These are phyloP conservation scores for Chalciporus sphaerocephalus DNA, from an alignment of 768 basidiomycete genomes.

Conservation along the genomic window DNA sequence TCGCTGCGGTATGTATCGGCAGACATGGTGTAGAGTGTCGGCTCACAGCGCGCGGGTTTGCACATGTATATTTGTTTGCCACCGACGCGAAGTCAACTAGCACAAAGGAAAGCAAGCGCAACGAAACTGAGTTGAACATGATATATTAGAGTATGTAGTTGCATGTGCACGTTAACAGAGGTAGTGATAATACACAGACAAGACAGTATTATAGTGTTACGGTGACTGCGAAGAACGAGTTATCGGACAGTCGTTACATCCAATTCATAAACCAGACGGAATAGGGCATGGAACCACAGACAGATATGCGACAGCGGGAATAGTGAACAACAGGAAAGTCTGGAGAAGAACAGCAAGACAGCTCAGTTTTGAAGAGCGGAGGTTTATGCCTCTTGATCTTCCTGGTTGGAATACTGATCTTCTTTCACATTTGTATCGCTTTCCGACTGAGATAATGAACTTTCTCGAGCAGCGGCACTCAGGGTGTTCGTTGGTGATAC, in stretches of 20 bases:
- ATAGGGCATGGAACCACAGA: conserved; percentile 16
- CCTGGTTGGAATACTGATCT: conserved; percentile 10
- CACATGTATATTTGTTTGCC: conserved; percentile 5
- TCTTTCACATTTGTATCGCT: conserved; percentile 18
- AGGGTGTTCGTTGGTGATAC: conserved; percentile 71
- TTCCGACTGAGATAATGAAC: conserved; percentile 34
- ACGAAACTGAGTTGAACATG: background rate
- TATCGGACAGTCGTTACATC: conserved; percentile 15
- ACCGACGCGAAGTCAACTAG: conserved; percentile 13
- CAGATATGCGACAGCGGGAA: conserved; percentile 25
- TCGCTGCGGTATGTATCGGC: conserved; percentile 17
- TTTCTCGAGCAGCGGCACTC: conserved; percentile 65
- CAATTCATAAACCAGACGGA: conserved; percentile 7
- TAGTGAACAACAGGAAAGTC: conserved; percentile 12
- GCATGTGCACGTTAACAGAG: conserved; percentile 21
- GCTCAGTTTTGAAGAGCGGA: conserved; percentile 1
- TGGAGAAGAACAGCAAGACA: conserved; percentile 4
- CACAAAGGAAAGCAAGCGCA: background rate
- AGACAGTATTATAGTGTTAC: conserved; percentile 21
- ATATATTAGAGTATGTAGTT: conserved; percentile 22
- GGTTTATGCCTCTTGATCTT: conserved; percentile 15
- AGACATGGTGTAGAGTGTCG: conserved; percentile 18
- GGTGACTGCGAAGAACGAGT: conserved; percentile 11
- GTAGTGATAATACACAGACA: conserved; percentile 29
- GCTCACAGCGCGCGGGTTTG: conserved; percentile 2